These are phyloP conservation scores for Hypoxylon perforatum DNA, from an alignment of 495 filamentous ascomycete species.

Conservation along the genomic window DNA sequence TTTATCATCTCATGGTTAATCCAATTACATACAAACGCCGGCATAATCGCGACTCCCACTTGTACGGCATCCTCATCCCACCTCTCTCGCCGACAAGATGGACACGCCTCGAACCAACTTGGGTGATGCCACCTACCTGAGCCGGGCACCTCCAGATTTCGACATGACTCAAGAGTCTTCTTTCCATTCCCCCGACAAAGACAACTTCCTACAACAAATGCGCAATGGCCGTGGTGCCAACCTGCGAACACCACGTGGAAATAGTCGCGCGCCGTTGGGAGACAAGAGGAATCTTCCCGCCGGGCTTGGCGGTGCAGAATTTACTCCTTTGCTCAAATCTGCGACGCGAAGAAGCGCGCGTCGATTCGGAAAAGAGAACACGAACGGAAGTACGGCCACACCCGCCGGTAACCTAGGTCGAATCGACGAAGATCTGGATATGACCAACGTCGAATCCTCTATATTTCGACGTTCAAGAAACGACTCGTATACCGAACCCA, in stretches of 20 bases:
- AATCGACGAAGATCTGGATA: slow-evolving; percentile 72
- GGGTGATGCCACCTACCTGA: slow-evolving; percentile 82
- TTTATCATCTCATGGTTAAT: slow-evolving; percentile 29
- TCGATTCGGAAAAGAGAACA: slow-evolving; percentile 64
- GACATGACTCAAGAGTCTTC: slow-evolving; percentile 85
- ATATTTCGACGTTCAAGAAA: slow-evolving; percentile 72
- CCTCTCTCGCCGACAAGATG: slow-evolving; percentile 49
- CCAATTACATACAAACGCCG: slow-evolving; percentile 18
- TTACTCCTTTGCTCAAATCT: slow-evolving; percentile 92
- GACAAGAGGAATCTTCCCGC: slow-evolving; percentile 73
- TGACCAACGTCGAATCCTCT: slow-evolving; percentile 74
- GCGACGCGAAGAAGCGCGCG: slow-evolving; percentile 83
- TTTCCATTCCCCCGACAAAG: slow-evolving; percentile 85
- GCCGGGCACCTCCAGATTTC: slow-evolving; percentile 72
- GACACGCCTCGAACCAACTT: slow-evolving; percentile 83
- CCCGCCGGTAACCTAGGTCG: slow-evolving; percentile 68
- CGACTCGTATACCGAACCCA: slow-evolving; percentile 61
- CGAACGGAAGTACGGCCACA: slow-evolving; percentile 67
- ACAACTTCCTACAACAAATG: slow-evolving; percentile 76
- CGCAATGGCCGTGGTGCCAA: slow-evolving; percentile 68
- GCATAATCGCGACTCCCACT: slow-evolving; percentile 30
- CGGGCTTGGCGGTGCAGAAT: slow-evolving; percentile 76
- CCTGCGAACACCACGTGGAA: slow-evolving; percentile 74
- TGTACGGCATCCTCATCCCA: slow-evolving; percentile 29
- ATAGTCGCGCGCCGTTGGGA: slow-evolving; percentile 68